Base-by-base conservation (phyloP, 1,284 basidiomycete species). In the Naganishia sp. region DNA sequence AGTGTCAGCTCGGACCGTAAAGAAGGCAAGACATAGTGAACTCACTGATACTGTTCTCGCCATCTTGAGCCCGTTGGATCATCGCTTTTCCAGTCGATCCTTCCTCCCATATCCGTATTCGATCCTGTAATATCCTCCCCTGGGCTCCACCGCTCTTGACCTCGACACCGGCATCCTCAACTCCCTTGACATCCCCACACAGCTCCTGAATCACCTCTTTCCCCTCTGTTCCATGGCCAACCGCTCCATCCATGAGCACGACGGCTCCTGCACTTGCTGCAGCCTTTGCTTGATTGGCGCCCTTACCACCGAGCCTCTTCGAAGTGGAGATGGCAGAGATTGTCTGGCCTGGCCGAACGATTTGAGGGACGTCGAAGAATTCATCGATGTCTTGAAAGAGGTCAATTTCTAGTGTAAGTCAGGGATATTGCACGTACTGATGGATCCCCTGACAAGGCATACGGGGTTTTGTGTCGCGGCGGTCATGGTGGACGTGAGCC, bases 241-340 rank as follows among this genome's bases (percentile, higher is more conserved):
- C 70, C 10, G 69, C 67, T 0, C 77, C 81, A 21, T 81, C 79
- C 21, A 83, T 70, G 11, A 73, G 69, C 11, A 82, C 81, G 0
- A 11, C 0, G 0, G 74, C 79, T 1, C 77, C 79, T 2, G 80
- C 81, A 59, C 75, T 71, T 0, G 80, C 81, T 2, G 78, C 74
- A 0, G 82, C 77, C 43, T 77, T 78, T 16, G 82, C 79, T 65
- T 82, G 81, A 68, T 83, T 83, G 6, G 81, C 82, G n/a, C 82
- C 82, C 69, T 83, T 83, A 0, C 82, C 82, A 9, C 82, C 82
- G 7, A 79, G 75, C 52, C 76, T 72, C 25, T 77, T 74, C 2
- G 76, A 74, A 57, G 79, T 76, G 0, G 67, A 69, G 9, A 75
- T 77, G 0, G 81, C 82, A 4, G 81, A 77, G 64, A 83, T 79